Evolutionary conservation across 352 stramenopile genomes (phyloP).

Genomic region (Thalassiosira livingstoniorum): DNA sequence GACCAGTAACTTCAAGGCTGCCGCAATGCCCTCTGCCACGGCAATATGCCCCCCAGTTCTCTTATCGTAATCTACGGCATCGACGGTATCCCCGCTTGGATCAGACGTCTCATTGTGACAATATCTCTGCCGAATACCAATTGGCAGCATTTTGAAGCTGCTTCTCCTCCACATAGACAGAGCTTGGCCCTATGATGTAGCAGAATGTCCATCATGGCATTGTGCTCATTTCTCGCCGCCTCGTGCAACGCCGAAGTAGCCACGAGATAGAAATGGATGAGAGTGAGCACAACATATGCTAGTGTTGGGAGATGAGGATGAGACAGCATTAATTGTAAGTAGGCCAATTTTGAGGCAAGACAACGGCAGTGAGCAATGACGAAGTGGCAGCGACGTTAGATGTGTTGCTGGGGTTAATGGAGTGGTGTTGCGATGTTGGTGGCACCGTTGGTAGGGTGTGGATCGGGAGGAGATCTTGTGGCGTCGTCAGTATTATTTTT

Average conservation of each 20-base stretch:
- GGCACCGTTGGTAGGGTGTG: too few species aligned
- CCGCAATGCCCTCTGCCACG: slow-evolving; percentile 70
- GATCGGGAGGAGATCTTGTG: too few species aligned
- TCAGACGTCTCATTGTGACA: slow-evolving; percentile 59
- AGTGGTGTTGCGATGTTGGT: too few species aligned
- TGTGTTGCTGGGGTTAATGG: too few species aligned
- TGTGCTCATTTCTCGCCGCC: slow-evolving; percentile 70
- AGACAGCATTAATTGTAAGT: too few species aligned
- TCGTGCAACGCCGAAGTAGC: slow-evolving; percentile 73
- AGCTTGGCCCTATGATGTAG: slow-evolving; percentile 54
- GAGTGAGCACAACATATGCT: too few species aligned
- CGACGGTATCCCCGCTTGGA: slow-evolving; percentile 72
- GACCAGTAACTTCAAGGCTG: slow-evolving; percentile 58
- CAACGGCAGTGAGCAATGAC: too few species aligned
- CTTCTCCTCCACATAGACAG: slow-evolving; percentile 60
- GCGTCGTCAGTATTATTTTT: too few species aligned
- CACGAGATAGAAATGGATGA: too few species aligned
- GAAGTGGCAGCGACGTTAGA: too few species aligned
- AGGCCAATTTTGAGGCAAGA: too few species aligned
- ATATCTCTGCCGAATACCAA: slow-evolving; percentile 75
- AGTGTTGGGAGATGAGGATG: too few species aligned
- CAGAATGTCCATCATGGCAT: slow-evolving; percentile 65
- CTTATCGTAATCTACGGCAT: slow-evolving; percentile 80
- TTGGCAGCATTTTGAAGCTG: slow-evolving; percentile 68
- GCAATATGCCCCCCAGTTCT: slow-evolving; percentile 76